These are phyloP conservation scores for Peniophora sp. DNA, from an alignment of 1,284 basidiomycete species.

Conservation along the genomic window DNA sequence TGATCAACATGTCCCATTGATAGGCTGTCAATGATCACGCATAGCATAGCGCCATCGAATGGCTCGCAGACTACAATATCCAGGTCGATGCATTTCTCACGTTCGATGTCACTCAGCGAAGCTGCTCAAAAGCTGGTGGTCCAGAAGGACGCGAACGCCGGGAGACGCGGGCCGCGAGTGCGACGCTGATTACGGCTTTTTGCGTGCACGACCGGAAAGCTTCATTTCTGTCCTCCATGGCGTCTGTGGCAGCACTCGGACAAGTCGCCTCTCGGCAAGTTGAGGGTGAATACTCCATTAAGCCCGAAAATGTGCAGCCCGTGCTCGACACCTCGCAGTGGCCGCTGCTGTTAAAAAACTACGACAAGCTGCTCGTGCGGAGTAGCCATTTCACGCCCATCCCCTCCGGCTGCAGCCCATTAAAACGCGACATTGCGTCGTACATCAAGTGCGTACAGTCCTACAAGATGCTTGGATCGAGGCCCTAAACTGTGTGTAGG, in stretches of 20 bases:
- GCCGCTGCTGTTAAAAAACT: conserved; percentile 98
- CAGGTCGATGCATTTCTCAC: too few relatives aligned
- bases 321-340: conserved; percentile 93
- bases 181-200: not conserved
- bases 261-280: conserved; percentile 67
- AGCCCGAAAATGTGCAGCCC: conserved; percentile 67
- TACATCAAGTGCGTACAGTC: conserved; percentile 74
- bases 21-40: too few relatives aligned
- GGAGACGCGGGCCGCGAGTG: not conserved
- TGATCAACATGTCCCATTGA: too few relatives aligned
- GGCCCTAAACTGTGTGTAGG: conserved; percentile 30
- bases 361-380: conserved; percentile 91
- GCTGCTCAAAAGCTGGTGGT: too few relatives aligned
- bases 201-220: not conserved
- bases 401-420: conserved; percentile 81
- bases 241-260: conserved; percentile 46
- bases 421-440: conserved; percentile 86
- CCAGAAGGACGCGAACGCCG: too few relatives aligned
- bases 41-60: too few relatives aligned
- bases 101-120: too few relatives aligned
- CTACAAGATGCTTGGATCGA: conserved; percentile 1
- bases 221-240: conserved; percentile 26
- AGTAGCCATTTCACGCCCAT: conserved; percentile 99
- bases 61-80: too few relatives aligned
- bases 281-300: conserved; percentile 77